Evolutionary conservation across 495 filamentous ascomycete genomes (phyloP), one percentile per base, ranked within the genome.

Genomic region (Lophiostoma macrostomum): DNA sequence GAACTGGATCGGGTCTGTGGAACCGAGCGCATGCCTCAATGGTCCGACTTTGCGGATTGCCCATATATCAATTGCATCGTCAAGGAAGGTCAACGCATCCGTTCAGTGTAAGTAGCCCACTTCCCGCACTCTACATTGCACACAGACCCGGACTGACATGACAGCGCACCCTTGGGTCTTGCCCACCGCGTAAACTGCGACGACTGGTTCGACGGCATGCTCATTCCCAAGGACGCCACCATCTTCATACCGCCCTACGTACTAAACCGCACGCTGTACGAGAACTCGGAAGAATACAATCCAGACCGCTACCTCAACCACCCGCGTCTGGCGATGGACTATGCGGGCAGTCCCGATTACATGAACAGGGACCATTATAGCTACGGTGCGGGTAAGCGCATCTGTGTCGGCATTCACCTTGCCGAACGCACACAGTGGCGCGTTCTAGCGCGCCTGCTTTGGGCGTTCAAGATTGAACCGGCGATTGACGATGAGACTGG

Each of bases 1-100:
- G 67, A 64, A 34, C 57, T 72, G 12, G 68, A 69, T 31, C 44
- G 31, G 1, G 69, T 69, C 6, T 35, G 68, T 10, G 66, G 68
- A 7, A 8, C 19, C 3, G 23, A 42, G 16, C 43, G 67, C 13
- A 42, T 70, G 6, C 69, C 69, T 10, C 52, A 29, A 1, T 57
- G 62, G 14, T 49, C 41, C 4, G 69, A 71, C 32, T 44, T 59
- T 11, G 41, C 56, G 5, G 57, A 50, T 29, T 52, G 69, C 5
- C 68, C 58, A 23, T 72, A 72, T 29, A 16, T 69, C 1, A 29
- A 62, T 2, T 52, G 56, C 16, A 16, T 66, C n/a, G 40, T 68
- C 24, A 53, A 64, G 41, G 69, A 72, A 32, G 58, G 31, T 14
- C 27, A 31, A 16, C 27, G 42, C 4, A 46, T 14, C 42, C 42